Conservation (phyloP, 2,329 filamentous ascomycete genomes). For the Ophiosphaerella herpotricha region DNA sequence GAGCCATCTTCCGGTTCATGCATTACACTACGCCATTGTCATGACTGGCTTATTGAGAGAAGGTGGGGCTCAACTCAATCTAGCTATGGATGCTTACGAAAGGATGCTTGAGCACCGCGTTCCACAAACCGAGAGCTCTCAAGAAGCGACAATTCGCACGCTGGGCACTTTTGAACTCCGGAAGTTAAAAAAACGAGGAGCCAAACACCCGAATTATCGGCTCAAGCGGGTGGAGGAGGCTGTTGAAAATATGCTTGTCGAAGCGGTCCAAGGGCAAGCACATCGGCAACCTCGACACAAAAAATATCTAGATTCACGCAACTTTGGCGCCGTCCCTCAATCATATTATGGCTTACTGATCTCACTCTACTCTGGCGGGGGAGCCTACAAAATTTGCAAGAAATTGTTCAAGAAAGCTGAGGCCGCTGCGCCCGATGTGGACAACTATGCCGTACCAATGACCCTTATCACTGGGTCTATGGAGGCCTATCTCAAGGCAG, state of each 20-base stretch:
- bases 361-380: constrained; percentile 57
- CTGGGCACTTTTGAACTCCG: constrained; percentile 27
- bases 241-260: constrained; percentile 32
- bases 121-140: constrained; percentile 48
- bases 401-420: constrained; percentile 31
- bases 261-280: constrained; percentile 32
- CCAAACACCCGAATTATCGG: constrained; percentile 18
- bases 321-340: constrained; percentile 52
- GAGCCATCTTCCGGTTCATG: constrained; percentile 50
- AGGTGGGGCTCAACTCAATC: constrained; percentile 43
- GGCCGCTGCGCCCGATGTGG: constrained; percentile 15
- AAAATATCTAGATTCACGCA: constrained; percentile 27
- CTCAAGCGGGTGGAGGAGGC: constrained; percentile 32
- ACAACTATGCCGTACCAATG: constrained; percentile 28
- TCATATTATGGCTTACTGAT: constrained; percentile 62
- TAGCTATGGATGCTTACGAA: constrained; percentile 56
- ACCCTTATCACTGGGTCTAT: constrained; percentile 64
- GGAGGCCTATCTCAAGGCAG: constrained; percentile 63
- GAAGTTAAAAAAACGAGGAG: constrained; percentile 15
- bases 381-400: constrained; percentile 50
- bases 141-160: constrained; percentile 45
- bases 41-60: constrained; percentile 56
- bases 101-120: constrained; percentile 49
- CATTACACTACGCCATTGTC: constrained; percentile 59
- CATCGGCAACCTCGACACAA: constrained; percentile 29